Base-by-base conservation (phyloP, 805 yeast genomes). In the Alloascoidea hylecoeti region DNA sequence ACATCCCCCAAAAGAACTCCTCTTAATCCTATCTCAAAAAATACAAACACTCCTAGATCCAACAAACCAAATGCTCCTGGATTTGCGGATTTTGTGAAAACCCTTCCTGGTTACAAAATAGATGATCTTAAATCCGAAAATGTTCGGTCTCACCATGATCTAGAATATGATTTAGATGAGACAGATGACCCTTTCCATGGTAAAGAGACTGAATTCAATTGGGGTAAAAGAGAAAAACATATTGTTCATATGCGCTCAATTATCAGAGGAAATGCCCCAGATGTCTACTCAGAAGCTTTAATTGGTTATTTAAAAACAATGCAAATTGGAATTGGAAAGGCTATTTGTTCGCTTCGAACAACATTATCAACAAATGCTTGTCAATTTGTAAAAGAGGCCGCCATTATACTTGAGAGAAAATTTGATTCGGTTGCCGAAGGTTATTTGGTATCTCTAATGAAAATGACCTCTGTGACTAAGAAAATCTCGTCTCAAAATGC, bases 161-260 rank as follows among this genome's bases (percentile, higher is more conserved):
- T 67, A 18, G 40, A 46, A 4, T 49, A 48, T 3, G 50, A 53
- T 13, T 38, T 60, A 15, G 59, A 56, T 18, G 40, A 42, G 9
- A 48, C 60, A 55, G 23, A 42, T 5, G 41, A 53, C 0, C 44
- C 53, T 16, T 86, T 89, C 48, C 68, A 64, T 5, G 80, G 78
- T 3, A 64, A 78, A 49, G 98, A 92, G 53, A 80, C 94, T 0
- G 98, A 92, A 50, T 67, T 68, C 41, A 92, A 92, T 52, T 92
- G 98, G 98, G 56, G 63, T 16, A 46, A 49, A 0, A 66, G 98
- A 49, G 95, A 88, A 47, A 66, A 68, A 38, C 61, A 61, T 37
- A 68, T 85, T 2, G 48, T 68, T 1, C 66, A 64, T 36, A 49
- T 85, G 27, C 65, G 96, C 40, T 61, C 69, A 2, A 56, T 79